These are phyloP conservation scores for Candida albicans DNA, from an alignment of 1,139 yeast species.

Conservation along the genomic window DNA sequence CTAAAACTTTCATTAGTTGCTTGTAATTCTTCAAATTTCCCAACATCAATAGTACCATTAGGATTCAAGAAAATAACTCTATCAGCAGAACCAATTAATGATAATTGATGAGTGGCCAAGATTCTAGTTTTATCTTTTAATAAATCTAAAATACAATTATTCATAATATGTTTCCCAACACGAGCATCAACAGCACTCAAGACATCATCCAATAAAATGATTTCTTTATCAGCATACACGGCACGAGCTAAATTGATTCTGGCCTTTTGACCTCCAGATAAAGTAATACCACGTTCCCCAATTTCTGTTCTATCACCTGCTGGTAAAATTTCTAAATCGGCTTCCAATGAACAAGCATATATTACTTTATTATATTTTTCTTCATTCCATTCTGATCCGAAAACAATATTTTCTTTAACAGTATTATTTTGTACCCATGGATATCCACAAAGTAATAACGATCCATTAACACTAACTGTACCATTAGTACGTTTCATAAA, in stretches of 20 bases:
- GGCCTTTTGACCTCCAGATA: constrained; percentile 53
- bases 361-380: constrained; percentile 29
- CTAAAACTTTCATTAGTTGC: constrained; percentile 43
- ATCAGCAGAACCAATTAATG: constrained; percentile 44
- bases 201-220: constrained; percentile 46
- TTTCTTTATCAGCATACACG: constrained; percentile 41
- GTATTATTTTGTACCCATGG: constrained; percentile 51
- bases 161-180: constrained; percentile 48
- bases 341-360: constrained; percentile 36
- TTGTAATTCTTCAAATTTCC: constrained; percentile 38
- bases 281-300: constrained; percentile 50
- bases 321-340: constrained; percentile 38
- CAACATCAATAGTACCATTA: constrained; percentile 44
- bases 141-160: constrained; percentile 36
- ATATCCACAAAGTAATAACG: constrained; percentile 47
- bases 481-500: constrained; percentile 50
- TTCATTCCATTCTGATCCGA: constrained; percentile 30
- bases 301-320: constrained; percentile 49
- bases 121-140: constrained; percentile 39
- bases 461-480: constrained; percentile 38
- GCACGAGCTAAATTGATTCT: constrained; percentile 48
- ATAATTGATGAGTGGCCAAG: constrained; percentile 50
- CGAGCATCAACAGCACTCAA: constrained; percentile 52
- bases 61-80: constrained; percentile 40
- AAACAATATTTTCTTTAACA: constrained; percentile 39